These are phyloP conservation scores for Thelonectria olida DNA, from an alignment of 2,329 filamentous ascomycete genomes.

Conservation along the genomic window DNA sequence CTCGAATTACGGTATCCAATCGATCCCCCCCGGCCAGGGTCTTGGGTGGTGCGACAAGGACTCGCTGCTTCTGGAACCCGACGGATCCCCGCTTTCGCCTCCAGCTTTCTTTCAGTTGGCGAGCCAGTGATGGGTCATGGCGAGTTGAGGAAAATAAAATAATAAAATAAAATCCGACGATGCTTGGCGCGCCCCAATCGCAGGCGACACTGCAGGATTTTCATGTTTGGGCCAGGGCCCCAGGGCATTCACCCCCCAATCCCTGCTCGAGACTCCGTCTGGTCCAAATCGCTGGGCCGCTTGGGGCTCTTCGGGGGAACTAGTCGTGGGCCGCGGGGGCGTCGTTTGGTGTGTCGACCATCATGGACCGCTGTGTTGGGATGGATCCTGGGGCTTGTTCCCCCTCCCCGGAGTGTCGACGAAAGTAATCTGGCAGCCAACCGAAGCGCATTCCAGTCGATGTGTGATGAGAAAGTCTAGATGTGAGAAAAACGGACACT, in stretches of 20 bases:
- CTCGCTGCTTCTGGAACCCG: conserved; percentile 33
- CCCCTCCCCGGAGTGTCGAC: conserved; percentile 21
- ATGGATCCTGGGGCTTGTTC: neutral
- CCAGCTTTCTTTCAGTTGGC: conserved; percentile 14
- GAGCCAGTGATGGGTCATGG: conserved; percentile 1
- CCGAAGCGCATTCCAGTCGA: conserved; percentile 32
- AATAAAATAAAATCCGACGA: conserved; percentile 26
- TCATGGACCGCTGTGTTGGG: conserved; percentile 41
- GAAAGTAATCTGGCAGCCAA: neutral
- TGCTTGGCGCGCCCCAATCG: conserved; percentile 17
- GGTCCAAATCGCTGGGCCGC: conserved; percentile 31
- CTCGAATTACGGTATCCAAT: conserved; percentile 1
- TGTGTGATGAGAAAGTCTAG: neutral
- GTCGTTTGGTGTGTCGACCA: conserved; percentile 26
- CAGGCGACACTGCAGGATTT: conserved; percentile 19
- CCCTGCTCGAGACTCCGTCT: conserved; percentile 26
- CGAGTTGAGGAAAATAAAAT: neutral
- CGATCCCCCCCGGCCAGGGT: conserved; percentile 13
- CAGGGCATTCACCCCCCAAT: conserved; percentile 7
- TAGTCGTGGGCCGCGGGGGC: conserved; percentile 27
- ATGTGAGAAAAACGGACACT: neutral
- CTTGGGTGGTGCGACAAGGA: conserved; percentile 8
- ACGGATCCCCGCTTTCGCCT: conserved; percentile 26
- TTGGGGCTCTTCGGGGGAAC: conserved; percentile 33
- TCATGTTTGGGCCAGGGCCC: conserved; percentile 2